Percentiles rank a stretch among this genome's conserved stretches.
Evolutionary conservation across 768 basidiomycete genomes (phyloP).

Genomic region (Naganishia kalamii): DNA sequence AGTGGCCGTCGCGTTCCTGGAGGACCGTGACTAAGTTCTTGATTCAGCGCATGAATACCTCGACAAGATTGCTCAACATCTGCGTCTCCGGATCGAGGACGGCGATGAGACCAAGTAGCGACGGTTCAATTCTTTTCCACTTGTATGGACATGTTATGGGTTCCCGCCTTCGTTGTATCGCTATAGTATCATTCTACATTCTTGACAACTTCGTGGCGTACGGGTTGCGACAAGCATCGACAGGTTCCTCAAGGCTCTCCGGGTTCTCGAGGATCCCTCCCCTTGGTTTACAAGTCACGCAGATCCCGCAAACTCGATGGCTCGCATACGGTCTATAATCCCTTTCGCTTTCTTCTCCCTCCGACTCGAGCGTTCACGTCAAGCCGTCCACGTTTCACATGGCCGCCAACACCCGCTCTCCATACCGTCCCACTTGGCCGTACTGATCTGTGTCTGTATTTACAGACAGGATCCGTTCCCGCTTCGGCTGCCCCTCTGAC

Average conservation of each 20-base stretch:
- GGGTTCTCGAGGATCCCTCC: conserved; percentile 14
- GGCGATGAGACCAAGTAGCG: conserved; percentile 1
- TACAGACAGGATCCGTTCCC: conserved; percentile 1
- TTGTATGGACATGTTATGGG: background rate
- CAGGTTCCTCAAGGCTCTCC: conserved; percentile 2
- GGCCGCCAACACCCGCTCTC: background rate
- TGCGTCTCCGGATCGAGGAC: conserved; percentile 3
- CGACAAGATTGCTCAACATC: conserved; percentile 11
- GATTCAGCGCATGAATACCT: conserved; percentile 1
- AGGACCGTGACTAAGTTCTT: background rate
- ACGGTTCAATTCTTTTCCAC: too few relatives aligned
- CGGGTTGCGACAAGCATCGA: background rate
- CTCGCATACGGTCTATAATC: background rate
- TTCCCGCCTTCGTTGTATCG: background rate
- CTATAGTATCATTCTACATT: background rate
- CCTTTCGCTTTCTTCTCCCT: background rate
- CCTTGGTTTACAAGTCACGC: background rate
- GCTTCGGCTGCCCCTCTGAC: background rate
- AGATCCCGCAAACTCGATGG: conserved; percentile 6
- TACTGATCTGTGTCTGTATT: conserved; percentile 10
- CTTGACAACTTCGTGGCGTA: background rate
- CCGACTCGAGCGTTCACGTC: background rate
- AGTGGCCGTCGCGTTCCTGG: background rate
- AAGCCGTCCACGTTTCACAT: background rate
- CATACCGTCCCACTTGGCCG: background rate